Percentiles rank a stretch among this genome's conserved stretches.
Conservation (phyloP, 1,139 yeast genomes). For the Saccharomyces hybrid region DNA sequence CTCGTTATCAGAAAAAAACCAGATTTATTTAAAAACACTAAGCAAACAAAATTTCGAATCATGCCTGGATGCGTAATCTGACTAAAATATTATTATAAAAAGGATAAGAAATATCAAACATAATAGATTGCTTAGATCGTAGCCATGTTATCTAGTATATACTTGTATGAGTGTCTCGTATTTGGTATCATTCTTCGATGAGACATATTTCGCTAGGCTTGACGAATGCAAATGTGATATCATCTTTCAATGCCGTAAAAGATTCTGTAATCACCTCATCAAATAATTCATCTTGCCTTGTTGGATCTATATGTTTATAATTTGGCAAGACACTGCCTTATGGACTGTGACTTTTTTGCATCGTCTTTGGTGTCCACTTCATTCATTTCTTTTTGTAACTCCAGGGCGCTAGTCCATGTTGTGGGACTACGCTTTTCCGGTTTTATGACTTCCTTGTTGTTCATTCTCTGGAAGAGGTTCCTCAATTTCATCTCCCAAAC, state of each 20-base stretch:
- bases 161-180: not conserved
- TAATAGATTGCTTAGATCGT: not conserved
- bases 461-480: conserved; percentile 18
- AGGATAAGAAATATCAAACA: not conserved
- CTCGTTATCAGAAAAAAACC: not conserved
- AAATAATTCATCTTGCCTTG: conserved; percentile 8
- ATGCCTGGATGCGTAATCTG: not conserved
- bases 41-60: no score
- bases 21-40: not conserved
- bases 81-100: not conserved
- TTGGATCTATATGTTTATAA: conserved; percentile 55
- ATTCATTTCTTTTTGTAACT: conserved; percentile 36
- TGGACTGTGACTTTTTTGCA: conserved; percentile 34
- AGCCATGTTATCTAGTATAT: not conserved
- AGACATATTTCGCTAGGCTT: conserved; percentile 14
- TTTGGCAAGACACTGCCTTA: conserved; percentile 54
- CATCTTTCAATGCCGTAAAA: conserved; percentile 8
- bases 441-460: conserved; percentile 14
- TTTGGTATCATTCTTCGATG: not conserved
- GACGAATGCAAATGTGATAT: conserved; percentile 25
- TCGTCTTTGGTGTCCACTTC: conserved; percentile 25
- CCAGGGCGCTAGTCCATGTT: conserved; percentile 48
- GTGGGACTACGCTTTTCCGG: not conserved
- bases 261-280: conserved; percentile 23
- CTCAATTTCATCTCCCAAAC: conserved; percentile 32